Conservation (phyloP, 352 stramenopile genomes). For the Phytophthora crassamura region DNA sequence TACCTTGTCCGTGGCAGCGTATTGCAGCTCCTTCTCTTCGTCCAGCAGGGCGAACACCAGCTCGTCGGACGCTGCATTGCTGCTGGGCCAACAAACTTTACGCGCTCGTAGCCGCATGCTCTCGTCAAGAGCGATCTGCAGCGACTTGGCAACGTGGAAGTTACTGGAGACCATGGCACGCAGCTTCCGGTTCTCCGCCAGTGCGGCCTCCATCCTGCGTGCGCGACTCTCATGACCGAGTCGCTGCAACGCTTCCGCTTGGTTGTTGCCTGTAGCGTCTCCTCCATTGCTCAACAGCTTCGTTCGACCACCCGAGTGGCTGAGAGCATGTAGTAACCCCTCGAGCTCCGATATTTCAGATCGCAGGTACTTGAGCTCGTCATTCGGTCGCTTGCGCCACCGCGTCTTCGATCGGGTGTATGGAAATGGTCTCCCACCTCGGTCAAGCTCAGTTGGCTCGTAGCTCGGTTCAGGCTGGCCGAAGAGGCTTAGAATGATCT, state of each 20-base stretch:
- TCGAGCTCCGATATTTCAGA: conserved; percentile 28
- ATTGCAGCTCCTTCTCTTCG: conserved; percentile 36
- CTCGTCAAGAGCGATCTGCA: conserved; percentile 29
- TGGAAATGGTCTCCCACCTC: conserved; percentile 20
- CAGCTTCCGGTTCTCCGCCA: conserved; percentile 33
- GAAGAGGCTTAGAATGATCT: conserved; percentile 18
- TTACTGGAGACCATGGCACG: conserved; percentile 19
- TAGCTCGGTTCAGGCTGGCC: conserved; percentile 1
- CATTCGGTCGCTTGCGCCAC: conserved; percentile 38
- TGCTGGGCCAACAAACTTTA: conserved; percentile 30
- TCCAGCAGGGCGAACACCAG: conserved; percentile 39
- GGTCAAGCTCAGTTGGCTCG: conserved; percentile 2
- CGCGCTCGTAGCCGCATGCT: conserved; percentile 28
- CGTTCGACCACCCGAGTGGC: neutral
- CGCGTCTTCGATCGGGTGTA: conserved; percentile 33
- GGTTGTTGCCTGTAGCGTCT: conserved; percentile 5
- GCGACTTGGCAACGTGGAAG: conserved; percentile 24
- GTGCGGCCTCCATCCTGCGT: conserved; percentile 11
- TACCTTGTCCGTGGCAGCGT: conserved; percentile 30
- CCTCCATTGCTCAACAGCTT: conserved; percentile 3
- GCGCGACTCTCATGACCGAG: conserved; percentile 13
- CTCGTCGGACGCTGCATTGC: conserved; percentile 27
- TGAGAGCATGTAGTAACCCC: conserved; percentile 16
- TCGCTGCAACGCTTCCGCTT: conserved; percentile 13
- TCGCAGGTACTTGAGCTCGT: conserved; percentile 45